Base-by-base conservation (phyloP, 208 protist species). In the Leishmania martiniquensis region DNA sequence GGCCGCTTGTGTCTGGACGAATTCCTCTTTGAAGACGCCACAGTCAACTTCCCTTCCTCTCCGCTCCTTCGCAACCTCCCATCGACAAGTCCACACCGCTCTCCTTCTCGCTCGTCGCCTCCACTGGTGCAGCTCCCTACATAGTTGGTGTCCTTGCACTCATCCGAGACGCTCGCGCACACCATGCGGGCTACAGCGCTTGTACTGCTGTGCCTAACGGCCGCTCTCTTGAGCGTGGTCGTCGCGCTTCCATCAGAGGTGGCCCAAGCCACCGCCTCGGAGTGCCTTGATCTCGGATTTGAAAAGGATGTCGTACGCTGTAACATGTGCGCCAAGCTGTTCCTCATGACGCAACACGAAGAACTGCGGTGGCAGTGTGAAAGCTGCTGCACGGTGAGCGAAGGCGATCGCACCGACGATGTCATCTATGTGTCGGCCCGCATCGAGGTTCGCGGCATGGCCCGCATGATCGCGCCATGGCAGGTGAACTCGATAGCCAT, bases 211-310 rank as follows among this genome's bases (percentile, higher is more conserved):
- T 69, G 66, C 44, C n/a, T 63, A 1, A 5, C 25, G 12, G 22
- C 51, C 4, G 44, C 51, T 13, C 4, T 79, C 5, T 49, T 71
- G 37, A 22, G 12, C 1, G 20, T 39, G 1, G 25, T 47, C 17
- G 32, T 63, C 9, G 20, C 54, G 29, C 32, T 55, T 0, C 66
- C 67, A 3, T 44, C 63, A 0, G 13, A 62, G 0, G 39, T 63
- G 0, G 15, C 34, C 0, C 42, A 20, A 29, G 47, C 2, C 45
- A 72, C 83, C 0, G 17, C 32, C 0, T 72, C 88, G 0, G 91
- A 89, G n/a, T 95, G 87, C 52, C 44, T 65, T 25, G 69, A 68
- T 12, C 78, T 90, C 2, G 89, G 88, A 5, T 92, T 93, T 62
- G 49, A 87, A 3, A 81, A 81, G 37, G 54, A 75, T 2, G 39